Evolutionary conservation across 106 monocot genomes (phyloP).

Genomic region (Allium cepa): DNA sequence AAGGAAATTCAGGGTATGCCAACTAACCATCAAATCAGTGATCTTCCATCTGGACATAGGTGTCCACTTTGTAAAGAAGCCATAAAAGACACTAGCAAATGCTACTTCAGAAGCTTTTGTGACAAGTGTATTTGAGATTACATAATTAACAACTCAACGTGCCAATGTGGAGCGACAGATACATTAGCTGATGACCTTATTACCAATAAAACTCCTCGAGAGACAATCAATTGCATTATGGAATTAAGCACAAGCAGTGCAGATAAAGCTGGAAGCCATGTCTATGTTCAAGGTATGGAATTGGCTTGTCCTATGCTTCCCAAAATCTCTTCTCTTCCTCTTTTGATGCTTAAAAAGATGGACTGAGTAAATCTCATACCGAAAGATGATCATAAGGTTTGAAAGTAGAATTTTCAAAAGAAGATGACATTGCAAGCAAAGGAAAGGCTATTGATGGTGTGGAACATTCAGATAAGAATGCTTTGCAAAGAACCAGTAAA

Average conservation of each 20-base stretch:
- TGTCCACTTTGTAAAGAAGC: too few relatives aligned
- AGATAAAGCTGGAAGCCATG: constrained; percentile 76
- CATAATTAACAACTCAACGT: constrained; percentile 70
- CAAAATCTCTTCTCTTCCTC: constrained; percentile 46
- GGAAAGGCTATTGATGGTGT: too few relatives aligned
- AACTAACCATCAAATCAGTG: not conserved
- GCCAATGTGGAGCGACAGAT: constrained; percentile 66
- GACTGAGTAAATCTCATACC: not conserved
- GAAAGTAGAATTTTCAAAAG: constrained; percentile 6
- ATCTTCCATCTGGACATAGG: too few relatives aligned
- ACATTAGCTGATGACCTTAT: too few relatives aligned
- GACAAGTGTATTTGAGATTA: too few relatives aligned
- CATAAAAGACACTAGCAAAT: too few relatives aligned
- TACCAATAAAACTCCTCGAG: constrained; percentile 85
- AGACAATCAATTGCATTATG: constrained; percentile 68
- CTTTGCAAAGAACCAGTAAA: too few relatives aligned
- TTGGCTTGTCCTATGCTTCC: too few relatives aligned
- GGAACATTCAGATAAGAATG: too few relatives aligned
- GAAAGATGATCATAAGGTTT: constrained; percentile 6
- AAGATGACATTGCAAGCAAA: too few relatives aligned
- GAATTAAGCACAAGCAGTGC: constrained; percentile 75
- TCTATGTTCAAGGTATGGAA: constrained; percentile 77
- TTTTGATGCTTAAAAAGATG: constrained; percentile 30
- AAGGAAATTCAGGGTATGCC: too few relatives aligned
- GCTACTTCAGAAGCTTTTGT: too few relatives aligned